Evolutionary conservation across 1,284 basidiomycete genomes (phyloP).

Genomic region (Vanrija sp.): DNA sequence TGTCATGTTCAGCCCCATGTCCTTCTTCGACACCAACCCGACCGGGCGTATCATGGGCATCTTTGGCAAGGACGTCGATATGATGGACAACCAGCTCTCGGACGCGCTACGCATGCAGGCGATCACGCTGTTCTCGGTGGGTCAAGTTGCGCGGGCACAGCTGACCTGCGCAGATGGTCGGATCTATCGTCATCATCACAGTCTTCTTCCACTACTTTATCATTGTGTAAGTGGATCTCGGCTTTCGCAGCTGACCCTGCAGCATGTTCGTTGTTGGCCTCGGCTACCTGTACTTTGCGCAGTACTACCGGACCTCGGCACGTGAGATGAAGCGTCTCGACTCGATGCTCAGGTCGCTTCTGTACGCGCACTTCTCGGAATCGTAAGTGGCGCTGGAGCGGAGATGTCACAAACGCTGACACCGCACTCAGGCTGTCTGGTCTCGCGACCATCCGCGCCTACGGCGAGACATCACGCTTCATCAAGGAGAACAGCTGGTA

Average conservation of each 20-base stretch:
- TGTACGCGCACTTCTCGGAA: slow-evolving; percentile 79
- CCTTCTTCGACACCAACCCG: slow-evolving; percentile 66
- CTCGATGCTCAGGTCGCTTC: slow-evolving; percentile 62
- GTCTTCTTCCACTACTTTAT: slow-evolving; percentile 69
- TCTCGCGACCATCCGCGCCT: slow-evolving; percentile 69
- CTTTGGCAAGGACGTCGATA: slow-evolving; percentile 62
- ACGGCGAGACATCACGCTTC: slow-evolving; percentile 62
- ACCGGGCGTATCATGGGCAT: slow-evolving; percentile 62
- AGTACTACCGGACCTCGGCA: slow-evolving; percentile 80
- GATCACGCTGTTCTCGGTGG: slow-evolving; percentile 32
- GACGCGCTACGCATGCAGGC: slow-evolving; percentile 61
- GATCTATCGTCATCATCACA: slow-evolving; percentile 63
- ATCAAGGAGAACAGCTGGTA: slow-evolving; percentile 64
- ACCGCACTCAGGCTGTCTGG: slow-evolving; percentile 54
- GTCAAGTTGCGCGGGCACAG: slow-evolving; percentile 14
- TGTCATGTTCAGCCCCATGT: slow-evolving; percentile 65
- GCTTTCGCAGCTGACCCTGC: neutral
- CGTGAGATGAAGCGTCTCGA: slow-evolving; percentile 61
- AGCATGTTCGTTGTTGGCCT: slow-evolving; percentile 30
- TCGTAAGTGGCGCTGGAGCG: slow-evolving; percentile 50
- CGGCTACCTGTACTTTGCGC: slow-evolving; percentile 34
- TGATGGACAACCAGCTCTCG: slow-evolving; percentile 64
- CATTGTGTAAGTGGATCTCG: neutral
- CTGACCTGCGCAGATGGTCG: slow-evolving; percentile 47
- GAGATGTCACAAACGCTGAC: slow-evolving; percentile 36